Percentiles rank a stretch among this genome's conserved stretches.
Conservation (phyloP, 108 stramenopile genomes). For the Cylindrotheca closterium region DNA sequence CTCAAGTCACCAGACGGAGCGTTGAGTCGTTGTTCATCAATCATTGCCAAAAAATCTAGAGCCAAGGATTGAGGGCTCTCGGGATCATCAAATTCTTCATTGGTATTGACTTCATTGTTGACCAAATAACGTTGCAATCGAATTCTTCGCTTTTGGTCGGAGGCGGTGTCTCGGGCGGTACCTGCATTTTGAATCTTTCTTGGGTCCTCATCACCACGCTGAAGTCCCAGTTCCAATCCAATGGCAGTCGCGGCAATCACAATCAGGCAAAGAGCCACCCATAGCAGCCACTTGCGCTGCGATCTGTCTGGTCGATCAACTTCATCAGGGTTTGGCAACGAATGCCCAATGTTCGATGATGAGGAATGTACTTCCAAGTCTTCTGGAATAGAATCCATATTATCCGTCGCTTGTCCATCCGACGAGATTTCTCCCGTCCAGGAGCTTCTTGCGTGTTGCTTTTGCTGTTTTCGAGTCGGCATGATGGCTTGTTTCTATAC, state of each 20-base stretch:
- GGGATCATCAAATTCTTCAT: neutral
- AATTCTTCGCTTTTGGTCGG: neutral
- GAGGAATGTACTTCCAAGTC: neutral
- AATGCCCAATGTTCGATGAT: conserved; percentile 2
- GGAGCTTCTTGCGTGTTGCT: neutral
- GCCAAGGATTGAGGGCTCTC: conserved; percentile 15
- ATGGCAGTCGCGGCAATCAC: conserved; percentile 7
- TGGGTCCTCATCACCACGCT: neutral
- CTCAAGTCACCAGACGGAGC: conserved; percentile 6
- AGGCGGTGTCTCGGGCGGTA: neutral
- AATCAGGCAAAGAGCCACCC: conserved; percentile 3
- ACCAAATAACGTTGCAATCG: neutral
- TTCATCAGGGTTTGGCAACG: conserved; percentile 22
- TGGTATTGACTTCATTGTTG: neutral
- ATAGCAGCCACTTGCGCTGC: neutral
- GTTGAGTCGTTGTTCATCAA: conserved; percentile 5
- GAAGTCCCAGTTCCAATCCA: conserved; percentile 17
- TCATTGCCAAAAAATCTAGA: conserved; percentile 16
- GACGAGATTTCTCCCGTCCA: neutral
- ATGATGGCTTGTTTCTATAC: too few species aligned
- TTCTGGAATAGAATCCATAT: neutral
- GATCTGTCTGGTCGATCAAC: conserved; percentile 4
- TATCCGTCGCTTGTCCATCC: neutral
- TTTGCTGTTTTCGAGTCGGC: too few species aligned
- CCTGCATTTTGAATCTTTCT: neutral